Evolutionary conservation across 176 grass and related monocot genomes (phyloP), one percentile per base, ranked within the genome.

Genomic region (Pharus latifolius): DNA sequence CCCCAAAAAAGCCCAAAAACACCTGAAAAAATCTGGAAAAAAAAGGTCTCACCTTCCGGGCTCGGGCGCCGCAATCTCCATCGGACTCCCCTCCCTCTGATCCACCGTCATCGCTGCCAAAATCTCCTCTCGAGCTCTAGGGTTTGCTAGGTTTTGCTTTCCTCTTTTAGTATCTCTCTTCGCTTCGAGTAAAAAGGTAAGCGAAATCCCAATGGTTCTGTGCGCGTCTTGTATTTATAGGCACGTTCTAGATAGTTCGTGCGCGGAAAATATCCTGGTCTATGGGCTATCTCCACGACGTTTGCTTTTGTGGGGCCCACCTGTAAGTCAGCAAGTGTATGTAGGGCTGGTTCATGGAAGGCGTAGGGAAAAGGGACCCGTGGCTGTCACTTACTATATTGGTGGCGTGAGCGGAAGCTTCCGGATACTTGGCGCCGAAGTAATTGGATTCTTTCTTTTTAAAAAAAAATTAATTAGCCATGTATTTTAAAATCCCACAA

Each of bases 21-120:
- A 12, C 26, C 14, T 3, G 6, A 75, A 64, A 4, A 10, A 29
- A 22, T 8, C 7, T 6, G 28, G 65, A 11, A 22, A 59, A n/a
- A 7, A 26, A 18, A 59, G 32, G 24, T 81, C 78, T 72, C 72
- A 86, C 83, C 83, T 86, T 81, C 72, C 72, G 22, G 78, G 72
- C 58, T 65, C 64, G 9, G 64, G 32, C 51, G 27, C 10, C 41
- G 35, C 65, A 14, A 76, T 38, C 71, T 77, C 78, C 32, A 59
- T 59, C 72, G 26, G 56, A 71, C 4, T 56, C 31, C 45, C 83
- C 5, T 17, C 27, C 30, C 51, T 81, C 72, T 65, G 83, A 18
- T 72, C 33, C 32, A 86, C 72, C 64, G 72, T 72, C 83, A 86
- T 86, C 41, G 83, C 25, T 0, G 45, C 11, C 26, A 43, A 27